Evolutionary conservation across 176 grass and related monocot genomes (phyloP), one percentile per base, ranked within the genome.

Genomic region (Areca catechu): DNA sequence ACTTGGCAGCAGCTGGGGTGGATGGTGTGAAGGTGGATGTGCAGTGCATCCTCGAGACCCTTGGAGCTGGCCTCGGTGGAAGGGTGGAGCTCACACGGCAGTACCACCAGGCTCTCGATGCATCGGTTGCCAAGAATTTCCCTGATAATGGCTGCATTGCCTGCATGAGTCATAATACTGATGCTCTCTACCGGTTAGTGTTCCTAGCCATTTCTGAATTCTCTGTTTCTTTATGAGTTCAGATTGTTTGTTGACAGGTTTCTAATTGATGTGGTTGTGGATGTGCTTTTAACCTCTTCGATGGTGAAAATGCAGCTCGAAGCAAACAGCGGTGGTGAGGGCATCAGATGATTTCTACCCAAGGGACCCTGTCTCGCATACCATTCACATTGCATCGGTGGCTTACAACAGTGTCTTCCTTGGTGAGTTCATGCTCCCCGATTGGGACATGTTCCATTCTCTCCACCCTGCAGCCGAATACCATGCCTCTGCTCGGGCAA

Each of bases 371-470:
- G 72, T 85, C 19, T 97, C 93, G 22, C 93, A 97, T 71, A 97
- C 93, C 12, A 97, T 97, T 50, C 93, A 97, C 57, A 85, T 97
- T 25, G 87, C 87, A 4, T 79, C 93, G 16, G 93, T 97, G 52
- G 77, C 87, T 4, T 97, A 91, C 76, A 97, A 97, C 75, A 91
- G 86, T 56, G 72, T 97, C 54, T 97, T 97, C 57, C 80, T 97
- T 2, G 93, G 93, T 16, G 93, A 91, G 80, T 82, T 97, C 77
- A 97, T 97, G 93, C 77, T 97, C 23, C 93, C 93, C 22, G 93
- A 91, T 57, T 97, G 93, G 87, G 93, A 97, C 55, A 91, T 97
- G 93, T 97, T 97, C 79, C 93, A 97, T 63, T 91, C 93, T 5
- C 78, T 80, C 3, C 93, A 97, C 60, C 87, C 81, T 0, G 83